Evolutionary conservation across 2,329 filamentous ascomycete genomes (phyloP).

Genomic region (Fusarium anthophilum): DNA sequence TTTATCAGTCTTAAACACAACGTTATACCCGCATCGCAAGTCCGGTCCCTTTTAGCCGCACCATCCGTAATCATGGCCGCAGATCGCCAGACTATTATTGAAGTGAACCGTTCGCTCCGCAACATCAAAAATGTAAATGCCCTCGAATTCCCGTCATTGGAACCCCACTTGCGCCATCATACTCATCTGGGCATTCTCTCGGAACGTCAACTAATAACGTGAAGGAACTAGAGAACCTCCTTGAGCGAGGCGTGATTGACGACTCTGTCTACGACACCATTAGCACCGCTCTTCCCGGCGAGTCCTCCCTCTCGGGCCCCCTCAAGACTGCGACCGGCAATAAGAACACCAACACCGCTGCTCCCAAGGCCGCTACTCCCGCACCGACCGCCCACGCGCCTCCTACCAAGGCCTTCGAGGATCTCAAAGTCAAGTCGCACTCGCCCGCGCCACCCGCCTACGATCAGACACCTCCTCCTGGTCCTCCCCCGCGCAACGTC

Average conservation of each 20-base stretch:
- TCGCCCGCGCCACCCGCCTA: constrained; percentile 61
- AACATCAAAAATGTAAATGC: constrained; percentile 80
- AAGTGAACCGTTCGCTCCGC: constrained; percentile 85
- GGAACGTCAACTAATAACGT: constrained; percentile 5
- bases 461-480: constrained; percentile 56
- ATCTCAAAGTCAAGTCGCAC: constrained; percentile 49
- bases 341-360: constrained; percentile 46
- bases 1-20: background rate
- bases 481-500: constrained; percentile 52
- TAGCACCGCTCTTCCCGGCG: constrained; percentile 76
- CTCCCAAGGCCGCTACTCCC: constrained; percentile 41
- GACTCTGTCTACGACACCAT: constrained; percentile 80
- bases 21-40: background rate
- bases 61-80: constrained; percentile 51
- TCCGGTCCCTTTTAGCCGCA: constrained; percentile 14
- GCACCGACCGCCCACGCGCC: constrained; percentile 45
- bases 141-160: background rate
- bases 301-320: constrained; percentile 66
- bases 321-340: constrained; percentile 52
- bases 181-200: background rate
- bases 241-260: constrained; percentile 82
- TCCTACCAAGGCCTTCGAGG: constrained; percentile 54
- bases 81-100: constrained; percentile 68
- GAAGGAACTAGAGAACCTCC: constrained; percentile 90
- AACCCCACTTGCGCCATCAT: background rate